A percentile compares a stretch with the other conserved stretches of the same genome.
phyloP scores from a whole-genome alignment of 73 alveolate genomes.

The Paraurostyla sp. region DNA sequence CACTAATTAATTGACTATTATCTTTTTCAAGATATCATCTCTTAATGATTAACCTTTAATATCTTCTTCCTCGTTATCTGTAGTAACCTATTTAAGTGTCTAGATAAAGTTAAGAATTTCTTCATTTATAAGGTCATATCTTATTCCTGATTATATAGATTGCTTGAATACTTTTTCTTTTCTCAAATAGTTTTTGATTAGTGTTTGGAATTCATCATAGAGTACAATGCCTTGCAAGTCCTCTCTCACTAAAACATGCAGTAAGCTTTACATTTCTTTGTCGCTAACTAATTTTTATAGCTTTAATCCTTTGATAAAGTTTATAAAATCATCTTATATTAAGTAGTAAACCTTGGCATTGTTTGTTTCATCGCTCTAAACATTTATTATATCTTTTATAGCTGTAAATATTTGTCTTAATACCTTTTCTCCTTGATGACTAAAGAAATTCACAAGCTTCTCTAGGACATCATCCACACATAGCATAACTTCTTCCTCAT shows the following conservation, averaged over 20 bases:
- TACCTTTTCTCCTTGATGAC: neutral
- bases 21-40: neutral
- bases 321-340: neutral
- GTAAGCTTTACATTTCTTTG: neutral
- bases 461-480: constrained; percentile 19
- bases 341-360: constrained; percentile 14
- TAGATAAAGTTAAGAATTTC: neutral
- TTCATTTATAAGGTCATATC: neutral
- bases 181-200: neutral
- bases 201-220: constrained; percentile 22
- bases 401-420: neutral
- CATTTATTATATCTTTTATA: neutral
- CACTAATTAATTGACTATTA: neutral
- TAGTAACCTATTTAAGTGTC: neutral
- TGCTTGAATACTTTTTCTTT: neutral
- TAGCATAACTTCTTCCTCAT: constrained; percentile 19
- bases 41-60: neutral
- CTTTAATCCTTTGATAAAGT: neutral
- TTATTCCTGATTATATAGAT: neutral
- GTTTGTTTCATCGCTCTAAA: neutral
- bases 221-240: constrained; percentile 35
- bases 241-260: constrained; percentile 33
- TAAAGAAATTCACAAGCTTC: neutral
- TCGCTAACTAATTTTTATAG: neutral
- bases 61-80: neutral